Conservation (phyloP, 495 filamentous ascomycete species). For the Pyronema domesticum region DNA sequence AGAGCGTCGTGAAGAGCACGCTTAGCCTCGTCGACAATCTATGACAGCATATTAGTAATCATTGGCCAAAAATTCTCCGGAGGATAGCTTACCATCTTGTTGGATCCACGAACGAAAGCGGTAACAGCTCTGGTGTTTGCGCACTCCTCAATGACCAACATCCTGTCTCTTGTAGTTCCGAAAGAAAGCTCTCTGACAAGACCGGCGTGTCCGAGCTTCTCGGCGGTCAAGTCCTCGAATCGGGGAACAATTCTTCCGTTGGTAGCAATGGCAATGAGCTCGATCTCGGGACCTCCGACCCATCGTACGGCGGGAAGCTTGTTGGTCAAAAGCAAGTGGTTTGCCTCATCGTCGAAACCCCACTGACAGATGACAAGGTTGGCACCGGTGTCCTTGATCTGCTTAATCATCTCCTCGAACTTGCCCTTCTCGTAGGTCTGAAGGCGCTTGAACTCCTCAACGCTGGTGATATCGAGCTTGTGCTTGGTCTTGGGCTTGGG, state of each 20-base stretch:
- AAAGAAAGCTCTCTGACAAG: constrained; percentile 89
- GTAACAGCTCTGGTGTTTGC: constrained; percentile 95
- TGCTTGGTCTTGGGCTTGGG: constrained; percentile 99
- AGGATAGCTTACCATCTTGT: constrained; percentile 71
- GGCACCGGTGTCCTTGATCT: constrained; percentile 92
- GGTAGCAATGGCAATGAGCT: constrained; percentile 95
- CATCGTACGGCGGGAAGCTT: constrained; percentile 88
- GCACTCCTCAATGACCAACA: constrained; percentile 98
- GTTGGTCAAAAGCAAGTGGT: constrained; percentile 91
- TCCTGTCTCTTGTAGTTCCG: constrained; percentile 95
- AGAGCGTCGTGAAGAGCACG: constrained; percentile 92
- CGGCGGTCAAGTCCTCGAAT: constrained; percentile 80
- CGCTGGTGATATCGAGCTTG: constrained; percentile 92
- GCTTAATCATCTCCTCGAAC: constrained; percentile 95
- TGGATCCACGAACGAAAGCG: constrained; percentile 87
- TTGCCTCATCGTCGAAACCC: constrained; percentile 99
- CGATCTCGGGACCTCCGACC: constrained; percentile 97
- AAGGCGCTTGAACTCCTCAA: constrained; percentile 93
- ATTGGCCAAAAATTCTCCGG: neutral
- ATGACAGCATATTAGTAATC: neutral
- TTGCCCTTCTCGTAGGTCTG: constrained; percentile 90
- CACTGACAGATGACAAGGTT: constrained; percentile 98
- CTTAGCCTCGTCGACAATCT: constrained; percentile 99
- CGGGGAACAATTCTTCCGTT: constrained; percentile 93
- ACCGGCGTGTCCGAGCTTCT: constrained; percentile 81